Evolutionary conservation across 805 yeast species (phyloP).

Genomic region (Saccharomycopsis amapae): DNA sequence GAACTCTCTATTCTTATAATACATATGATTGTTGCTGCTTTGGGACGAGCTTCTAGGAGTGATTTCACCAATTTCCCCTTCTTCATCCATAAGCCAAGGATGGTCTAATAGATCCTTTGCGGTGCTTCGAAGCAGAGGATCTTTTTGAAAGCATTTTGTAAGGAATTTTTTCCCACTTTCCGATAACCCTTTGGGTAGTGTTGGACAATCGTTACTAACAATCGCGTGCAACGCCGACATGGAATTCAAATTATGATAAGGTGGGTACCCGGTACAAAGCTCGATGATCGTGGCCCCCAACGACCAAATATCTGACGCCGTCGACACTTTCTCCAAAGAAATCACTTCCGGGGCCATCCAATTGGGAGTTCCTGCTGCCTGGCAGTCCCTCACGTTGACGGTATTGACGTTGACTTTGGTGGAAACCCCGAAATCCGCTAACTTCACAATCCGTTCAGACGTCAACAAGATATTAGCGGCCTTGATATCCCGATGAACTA

Average conservation of each 20-base stretch:
- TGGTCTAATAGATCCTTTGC: conserved; percentile 53
- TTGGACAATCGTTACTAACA: conserved; percentile 67
- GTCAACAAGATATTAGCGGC: conserved; percentile 67
- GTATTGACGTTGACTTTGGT: conserved; percentile 49
- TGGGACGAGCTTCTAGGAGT: background rate
- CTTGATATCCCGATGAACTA: conserved; percentile 81
- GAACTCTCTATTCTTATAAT: background rate
- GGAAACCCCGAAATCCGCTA: conserved; percentile 83
- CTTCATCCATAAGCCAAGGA: conserved; percentile 47
- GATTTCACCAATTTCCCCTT: background rate
- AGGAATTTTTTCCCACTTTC: conserved; percentile 48
- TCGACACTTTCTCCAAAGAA: conserved; percentile 73
- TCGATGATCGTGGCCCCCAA: conserved; percentile 93
- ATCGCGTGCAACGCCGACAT: conserved; percentile 81
- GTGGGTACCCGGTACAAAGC: conserved; percentile 78
- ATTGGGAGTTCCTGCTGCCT: conserved; percentile 92
- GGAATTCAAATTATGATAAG: conserved; percentile 67
- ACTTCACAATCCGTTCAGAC: conserved; percentile 78
- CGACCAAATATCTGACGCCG: conserved; percentile 90
- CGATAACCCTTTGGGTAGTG: conserved; percentile 49
- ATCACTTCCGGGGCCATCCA: conserved; percentile 99
- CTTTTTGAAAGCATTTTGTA: conserved; percentile 62
- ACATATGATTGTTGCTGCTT: background rate
- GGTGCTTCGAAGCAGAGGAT: conserved; percentile 49
- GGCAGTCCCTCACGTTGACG: conserved; percentile 34